A percentile compares a stretch with the other conserved stretches of the same genome.
Evolutionary conservation across 768 basidiomycete species (phyloP).

Genomic region (Suillus discolor): DNA sequence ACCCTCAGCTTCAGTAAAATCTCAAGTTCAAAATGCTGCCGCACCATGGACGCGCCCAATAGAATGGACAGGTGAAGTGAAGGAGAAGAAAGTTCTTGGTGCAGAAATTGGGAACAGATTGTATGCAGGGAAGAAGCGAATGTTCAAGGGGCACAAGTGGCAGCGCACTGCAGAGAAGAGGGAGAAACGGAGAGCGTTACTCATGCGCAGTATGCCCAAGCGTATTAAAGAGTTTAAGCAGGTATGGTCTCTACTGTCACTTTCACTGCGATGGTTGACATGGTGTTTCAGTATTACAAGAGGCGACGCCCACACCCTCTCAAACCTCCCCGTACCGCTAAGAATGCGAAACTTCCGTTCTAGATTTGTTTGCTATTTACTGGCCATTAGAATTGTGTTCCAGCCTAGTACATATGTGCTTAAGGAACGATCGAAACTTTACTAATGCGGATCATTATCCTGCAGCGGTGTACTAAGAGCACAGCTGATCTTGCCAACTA

Average conservation of each 20-base stretch:
- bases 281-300: conserved; percentile 28
- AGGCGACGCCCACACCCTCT: conserved; percentile 58
- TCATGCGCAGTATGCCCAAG: conserved; percentile 71
- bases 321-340: conserved; percentile 47
- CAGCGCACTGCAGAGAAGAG: conserved; percentile 58
- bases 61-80: conserved; percentile 45
- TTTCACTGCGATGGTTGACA: conserved; percentile 1
- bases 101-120: conserved; percentile 61
- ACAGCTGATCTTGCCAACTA: neutral
- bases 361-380: conserved; percentile 31
- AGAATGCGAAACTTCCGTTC: conserved; percentile 63
- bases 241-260: conserved; percentile 41
- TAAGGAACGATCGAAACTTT: neutral
- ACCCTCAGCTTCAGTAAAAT: conserved; percentile 14
- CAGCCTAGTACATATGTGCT: neutral
- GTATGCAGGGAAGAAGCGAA: conserved; percentile 76
- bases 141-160: conserved; percentile 96
- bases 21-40: neutral
- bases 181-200: conserved; percentile 49
- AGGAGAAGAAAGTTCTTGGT: conserved; percentile 46
- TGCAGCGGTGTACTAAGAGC: too few species aligned
- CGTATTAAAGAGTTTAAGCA: conserved; percentile 67
- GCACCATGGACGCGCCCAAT: conserved; percentile 27
- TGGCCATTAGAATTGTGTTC: neutral
- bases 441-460: neutral